Percentiles rank a stretch among this genome's conserved stretches.
Evolutionary conservation across 352 stramenopile genomes (phyloP).

Genomic region (Paralagenidium karlingii): DNA sequence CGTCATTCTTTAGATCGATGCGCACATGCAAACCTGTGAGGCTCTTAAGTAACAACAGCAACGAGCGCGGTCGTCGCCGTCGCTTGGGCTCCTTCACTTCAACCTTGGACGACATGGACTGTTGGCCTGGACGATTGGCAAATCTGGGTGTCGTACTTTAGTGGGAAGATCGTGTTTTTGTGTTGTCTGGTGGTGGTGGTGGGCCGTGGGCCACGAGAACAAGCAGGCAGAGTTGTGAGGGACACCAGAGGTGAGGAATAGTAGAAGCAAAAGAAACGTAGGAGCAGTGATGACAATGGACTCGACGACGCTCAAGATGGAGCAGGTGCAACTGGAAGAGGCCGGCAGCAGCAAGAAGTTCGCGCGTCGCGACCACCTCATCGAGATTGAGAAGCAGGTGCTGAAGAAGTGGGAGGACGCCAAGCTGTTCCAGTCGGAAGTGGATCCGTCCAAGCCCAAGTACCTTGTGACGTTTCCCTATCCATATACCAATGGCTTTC

Average conservation of each 20-base stretch:
- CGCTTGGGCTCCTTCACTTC: too few species aligned
- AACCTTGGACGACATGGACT: too few species aligned
- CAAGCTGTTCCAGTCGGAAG: constrained; percentile 86
- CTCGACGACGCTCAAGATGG: constrained; percentile 67
- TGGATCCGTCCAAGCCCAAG: constrained; percentile 77
- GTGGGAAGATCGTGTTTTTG: too few species aligned
- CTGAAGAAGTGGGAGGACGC: constrained; percentile 80
- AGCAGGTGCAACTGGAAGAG: constrained; percentile 66
- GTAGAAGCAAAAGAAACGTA: too few species aligned
- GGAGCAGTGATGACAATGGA: constrained; percentile 20
- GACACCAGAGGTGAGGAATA: too few species aligned
- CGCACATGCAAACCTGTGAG: constrained; percentile 66
- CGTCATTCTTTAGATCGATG: constrained; percentile 80
- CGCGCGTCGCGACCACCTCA: constrained; percentile 81
- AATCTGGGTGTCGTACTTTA: too few species aligned
- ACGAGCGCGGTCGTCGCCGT: constrained; percentile 28
- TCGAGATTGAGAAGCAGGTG: constrained; percentile 86
- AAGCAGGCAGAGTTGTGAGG: too few species aligned
- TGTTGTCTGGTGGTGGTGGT: too few species aligned
- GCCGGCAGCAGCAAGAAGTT: constrained; percentile 54
- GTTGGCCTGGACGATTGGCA: too few species aligned
- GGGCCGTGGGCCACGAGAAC: too few species aligned
- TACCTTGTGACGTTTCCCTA: constrained; percentile 99
- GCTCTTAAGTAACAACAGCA: constrained; percentile 76
- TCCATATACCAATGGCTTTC: constrained; percentile 99